Evolutionary conservation across 2,329 filamentous ascomycete genomes (phyloP), one percentile per base, ranked within the genome.

Genomic region (Cordyceps militaris): DNA sequence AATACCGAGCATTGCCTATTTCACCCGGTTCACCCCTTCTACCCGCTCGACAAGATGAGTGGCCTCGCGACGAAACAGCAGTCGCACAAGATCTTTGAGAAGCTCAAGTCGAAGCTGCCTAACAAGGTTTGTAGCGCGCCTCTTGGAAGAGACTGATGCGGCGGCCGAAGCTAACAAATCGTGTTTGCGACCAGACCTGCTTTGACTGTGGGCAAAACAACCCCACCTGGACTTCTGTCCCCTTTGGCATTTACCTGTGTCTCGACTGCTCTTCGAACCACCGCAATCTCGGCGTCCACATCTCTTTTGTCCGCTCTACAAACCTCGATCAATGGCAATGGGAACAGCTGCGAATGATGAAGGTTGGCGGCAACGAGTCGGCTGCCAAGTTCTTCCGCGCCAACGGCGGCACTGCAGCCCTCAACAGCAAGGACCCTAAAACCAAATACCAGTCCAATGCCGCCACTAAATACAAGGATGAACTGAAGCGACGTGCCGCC

Each of bases 281-380:
- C 75, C 88, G 94, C 66, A 97, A 97, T 74, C 86, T 99, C 67
- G 94, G 94, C 73, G 93, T 97, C 61, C 94, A 99, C 76, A 97
- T 99, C 75, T 97, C 93, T 66, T 99, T 99, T 79, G 94, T 99
- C 68, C 88, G 94, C 68, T 97, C 93, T 61, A 97, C 93, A 61
- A 97, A 97, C 74, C 88, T 99, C 73, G 94, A 99, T 74, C 91
- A 90, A 78, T 99, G 94, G 94, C 91, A 97, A 88, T 99, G 94
- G 94, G 91, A 97, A 65, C 94, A 99, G 73, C 82, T 99, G 60
- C 89, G 94, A 54, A 75, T 93, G 59, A 97, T 99, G 93, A 99
- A 99, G 77, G 91, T 97, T 16, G 94, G 94, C 63, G 94, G 94
- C 59, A 99, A 99, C 69, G 93, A 97, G 75, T 96, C 91, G 59